Conservation (phyloP, 2,329 filamentous ascomycete species). For the Phyllosticta paracitricarpa region DNA sequence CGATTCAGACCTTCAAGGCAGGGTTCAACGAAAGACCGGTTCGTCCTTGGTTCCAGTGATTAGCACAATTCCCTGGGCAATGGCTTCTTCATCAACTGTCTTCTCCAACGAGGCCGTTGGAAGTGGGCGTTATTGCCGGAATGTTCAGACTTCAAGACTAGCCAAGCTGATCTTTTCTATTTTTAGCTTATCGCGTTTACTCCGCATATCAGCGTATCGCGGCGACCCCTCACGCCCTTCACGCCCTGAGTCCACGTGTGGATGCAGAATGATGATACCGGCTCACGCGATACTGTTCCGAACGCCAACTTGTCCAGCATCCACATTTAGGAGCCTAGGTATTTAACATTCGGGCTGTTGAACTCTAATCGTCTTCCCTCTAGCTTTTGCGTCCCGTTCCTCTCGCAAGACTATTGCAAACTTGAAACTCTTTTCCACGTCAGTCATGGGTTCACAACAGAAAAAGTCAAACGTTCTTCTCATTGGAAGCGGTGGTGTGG, state of each 20-base stretch:
- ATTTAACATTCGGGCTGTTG: background rate
- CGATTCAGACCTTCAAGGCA: too few species aligned
- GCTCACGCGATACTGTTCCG: background rate
- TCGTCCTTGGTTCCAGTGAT: background rate
- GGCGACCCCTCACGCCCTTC: background rate
- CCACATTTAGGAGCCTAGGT: background rate
- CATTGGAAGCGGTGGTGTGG: constrained; percentile 47
- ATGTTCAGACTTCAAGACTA: background rate
- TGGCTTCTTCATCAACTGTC: background rate
- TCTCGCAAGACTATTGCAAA: background rate
- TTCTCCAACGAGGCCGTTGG: background rate
- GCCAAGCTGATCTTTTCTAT: background rate
- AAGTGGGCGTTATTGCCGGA: background rate
- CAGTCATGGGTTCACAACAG: constrained; percentile 1
- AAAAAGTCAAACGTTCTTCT: constrained; percentile 38
- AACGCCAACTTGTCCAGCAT: background rate
- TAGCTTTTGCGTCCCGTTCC: background rate
- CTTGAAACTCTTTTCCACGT: background rate
- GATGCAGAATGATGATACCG: background rate
- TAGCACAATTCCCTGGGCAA: background rate
- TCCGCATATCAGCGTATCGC: background rate
- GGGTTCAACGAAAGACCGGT: too few species aligned
- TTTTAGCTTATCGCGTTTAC: background rate
- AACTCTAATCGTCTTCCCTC: background rate
- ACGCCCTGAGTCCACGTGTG: background rate